Evolutionary conservation across 2,329 filamentous ascomycete species (phyloP), one percentile per base, ranked within the genome.

Genomic region (Cercospora brassicicola): DNA sequence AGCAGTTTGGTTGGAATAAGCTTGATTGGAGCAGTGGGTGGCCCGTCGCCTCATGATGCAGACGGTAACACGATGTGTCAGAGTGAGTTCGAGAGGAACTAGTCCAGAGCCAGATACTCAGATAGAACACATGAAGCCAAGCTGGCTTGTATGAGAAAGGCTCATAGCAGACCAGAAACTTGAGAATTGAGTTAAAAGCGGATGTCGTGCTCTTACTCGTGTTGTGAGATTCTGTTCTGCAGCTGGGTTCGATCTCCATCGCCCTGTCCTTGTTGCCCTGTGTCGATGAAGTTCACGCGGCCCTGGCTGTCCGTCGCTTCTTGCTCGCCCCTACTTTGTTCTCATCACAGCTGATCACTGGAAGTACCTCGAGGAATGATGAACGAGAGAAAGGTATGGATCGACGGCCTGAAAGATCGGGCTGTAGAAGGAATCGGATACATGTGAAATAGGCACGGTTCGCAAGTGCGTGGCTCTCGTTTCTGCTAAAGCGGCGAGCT

Each of bases 1-100:
- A 85, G 77, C 78, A 78, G 62, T 85, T 86, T 67, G 84, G 84
- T 26, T 82, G 84, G 79, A 86, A 86, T 72, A 81, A 77, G 62
- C 81, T 86, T 39, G 70, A 80, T 68, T 86, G 82, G 72, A 82
- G 80, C 2, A 81, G 78, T 39, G 84, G 83, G 30, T 86, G 84
- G 84, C 84, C 84, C 8, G 64, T 59, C 3, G 67, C 73, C 15
- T 59, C 28, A 59, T 31, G 55, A 30, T 28, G 13, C 15, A 42
- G 36, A 42, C 15, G 15, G 13, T 39, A 2, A 39, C 33, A 39
- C 7, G 36, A 39, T 15, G 36, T n/a, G 36, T 42, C 6, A 42
- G 36, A 42, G 4, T 2, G 33, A 15, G 15, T n/a, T n/a, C 36
- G 36, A 42, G 15, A 42, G 2, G 15, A 15, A n/a, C 8, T 42